A percentile compares a stretch with the other conserved stretches of the same genome.
Evolutionary conservation across 768 basidiomycete genomes (phyloP).

Genomic region (Phlebiopsis gigantea): DNA sequence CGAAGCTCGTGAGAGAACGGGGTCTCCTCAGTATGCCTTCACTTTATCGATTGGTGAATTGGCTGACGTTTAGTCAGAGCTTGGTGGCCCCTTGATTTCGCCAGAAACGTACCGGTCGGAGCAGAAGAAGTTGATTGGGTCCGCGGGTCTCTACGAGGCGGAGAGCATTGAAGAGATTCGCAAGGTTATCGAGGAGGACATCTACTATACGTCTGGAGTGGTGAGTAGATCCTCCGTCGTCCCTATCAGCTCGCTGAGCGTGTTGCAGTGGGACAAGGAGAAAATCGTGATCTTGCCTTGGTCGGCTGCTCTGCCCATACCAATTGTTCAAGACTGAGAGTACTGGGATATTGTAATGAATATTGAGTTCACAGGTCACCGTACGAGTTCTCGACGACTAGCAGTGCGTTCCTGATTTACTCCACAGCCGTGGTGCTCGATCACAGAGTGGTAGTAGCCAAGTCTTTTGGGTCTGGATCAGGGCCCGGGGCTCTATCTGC

Average conservation of each 20-base stretch:
- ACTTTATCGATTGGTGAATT: not conserved
- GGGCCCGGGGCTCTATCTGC: too few species aligned
- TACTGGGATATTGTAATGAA: too few species aligned
- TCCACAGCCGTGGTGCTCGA: not conserved
- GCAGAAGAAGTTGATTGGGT: conserved; percentile 58
- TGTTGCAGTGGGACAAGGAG: conserved; percentile 51
- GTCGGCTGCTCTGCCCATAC: conserved; percentile 29
- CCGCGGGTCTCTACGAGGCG: conserved; percentile 49
- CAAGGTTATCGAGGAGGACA: conserved; percentile 36
- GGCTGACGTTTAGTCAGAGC: not conserved
- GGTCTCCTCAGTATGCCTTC: conserved; percentile 13
- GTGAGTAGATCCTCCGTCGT: conserved; percentile 25
- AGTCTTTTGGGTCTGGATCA: too few species aligned
- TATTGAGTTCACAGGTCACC: too few species aligned
- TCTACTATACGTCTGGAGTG: conserved; percentile 37
- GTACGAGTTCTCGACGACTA: too few species aligned
- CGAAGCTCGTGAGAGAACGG: not conserved
- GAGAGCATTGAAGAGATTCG: conserved; percentile 42
- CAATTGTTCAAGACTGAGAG: not conserved
- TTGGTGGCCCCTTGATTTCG: conserved; percentile 54
- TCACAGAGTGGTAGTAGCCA: not conserved
- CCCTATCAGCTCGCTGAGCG: not conserved
- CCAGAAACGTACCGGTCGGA: conserved; percentile 49
- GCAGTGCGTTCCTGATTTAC: not conserved
- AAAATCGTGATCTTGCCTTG: conserved; percentile 46